A percentile compares a stretch with the other conserved stretches of the same genome.
phyloP scores from a whole-genome alignment of 768 basidiomycete species.

The Pisolithus orientalis region DNA sequence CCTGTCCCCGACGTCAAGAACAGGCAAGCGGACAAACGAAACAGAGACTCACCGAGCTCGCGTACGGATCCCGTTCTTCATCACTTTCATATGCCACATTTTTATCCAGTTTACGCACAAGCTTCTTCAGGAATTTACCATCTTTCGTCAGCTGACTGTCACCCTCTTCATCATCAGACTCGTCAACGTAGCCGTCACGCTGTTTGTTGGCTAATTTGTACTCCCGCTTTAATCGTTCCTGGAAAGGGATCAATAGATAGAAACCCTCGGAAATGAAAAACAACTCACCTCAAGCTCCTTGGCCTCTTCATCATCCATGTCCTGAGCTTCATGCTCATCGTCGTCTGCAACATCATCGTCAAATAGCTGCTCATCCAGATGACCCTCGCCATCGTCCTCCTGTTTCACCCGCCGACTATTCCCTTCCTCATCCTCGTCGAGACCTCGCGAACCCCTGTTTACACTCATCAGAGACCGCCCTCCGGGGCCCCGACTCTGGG shows the following conservation, averaged over 20 bases:
- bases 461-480: slow-evolving; percentile 62
- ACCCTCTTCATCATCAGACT: slow-evolving; percentile 70
- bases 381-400: slow-evolving; percentile 71
- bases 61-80: slow-evolving; percentile 76
- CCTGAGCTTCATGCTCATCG: slow-evolving; percentile 69
- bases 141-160: slow-evolving; percentile 55
- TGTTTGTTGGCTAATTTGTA: slow-evolving; percentile 73
- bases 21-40: not conserved
- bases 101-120: slow-evolving; percentile 80
- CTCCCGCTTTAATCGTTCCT: slow-evolving; percentile 84
- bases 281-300: slow-evolving; percentile 69
- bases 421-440: slow-evolving; percentile 68
- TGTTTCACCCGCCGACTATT: slow-evolving; percentile 43
- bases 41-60: slow-evolving; percentile 53
- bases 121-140: slow-evolving; percentile 77
- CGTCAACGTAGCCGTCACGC: slow-evolving; percentile 63
- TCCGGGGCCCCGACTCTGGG: slow-evolving; percentile 62
- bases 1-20: slow-evolving; percentile 28
- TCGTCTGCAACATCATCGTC: slow-evolving; percentile 87
- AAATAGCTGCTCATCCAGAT: slow-evolving; percentile 74
- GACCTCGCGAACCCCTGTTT: slow-evolving; percentile 54
- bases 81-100: slow-evolving; percentile 78
- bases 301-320: slow-evolving; percentile 77
- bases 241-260: slow-evolving; percentile 1
- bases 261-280: not conserved